These are phyloP conservation scores for Solanum appendiculatum DNA, from an alignment of 257 asterid genomes.

Conservation along the genomic window DNA sequence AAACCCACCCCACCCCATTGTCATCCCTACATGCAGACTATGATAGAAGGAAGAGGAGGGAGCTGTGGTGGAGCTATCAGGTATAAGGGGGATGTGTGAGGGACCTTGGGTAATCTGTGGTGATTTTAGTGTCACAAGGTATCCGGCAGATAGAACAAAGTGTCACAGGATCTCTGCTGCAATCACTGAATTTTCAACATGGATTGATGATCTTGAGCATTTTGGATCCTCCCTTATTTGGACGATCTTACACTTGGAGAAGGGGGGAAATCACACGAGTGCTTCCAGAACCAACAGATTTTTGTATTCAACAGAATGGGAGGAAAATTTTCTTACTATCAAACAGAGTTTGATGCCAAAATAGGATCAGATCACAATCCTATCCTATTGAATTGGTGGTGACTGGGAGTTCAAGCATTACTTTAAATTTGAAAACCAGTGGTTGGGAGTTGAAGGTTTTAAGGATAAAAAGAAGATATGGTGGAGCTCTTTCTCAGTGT, in stretches of 20 bases:
- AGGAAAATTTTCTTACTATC: background rate
- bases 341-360: background rate
- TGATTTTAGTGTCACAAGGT: background rate
- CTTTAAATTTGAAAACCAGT: background rate
- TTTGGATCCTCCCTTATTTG: background rate
- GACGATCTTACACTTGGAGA: background rate
- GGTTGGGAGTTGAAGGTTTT: background rate
- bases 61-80: background rate
- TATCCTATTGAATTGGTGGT: background rate
- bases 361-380: background rate
- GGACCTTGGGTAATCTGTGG: background rate
- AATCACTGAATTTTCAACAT: background rate
- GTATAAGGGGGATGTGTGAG: background rate
- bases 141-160: background rate
- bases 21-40: background rate
- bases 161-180: background rate
- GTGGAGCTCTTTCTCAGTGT: background rate
- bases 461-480: background rate
- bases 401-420: background rate
- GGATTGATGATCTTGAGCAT: background rate
- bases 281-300: background rate
- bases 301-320: background rate
- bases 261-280: background rate
- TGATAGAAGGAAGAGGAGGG: background rate
- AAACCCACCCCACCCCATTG: background rate